phyloP scores from a whole-genome alignment of 257 asterid species.

The Orobanche coerulescens region DNA sequence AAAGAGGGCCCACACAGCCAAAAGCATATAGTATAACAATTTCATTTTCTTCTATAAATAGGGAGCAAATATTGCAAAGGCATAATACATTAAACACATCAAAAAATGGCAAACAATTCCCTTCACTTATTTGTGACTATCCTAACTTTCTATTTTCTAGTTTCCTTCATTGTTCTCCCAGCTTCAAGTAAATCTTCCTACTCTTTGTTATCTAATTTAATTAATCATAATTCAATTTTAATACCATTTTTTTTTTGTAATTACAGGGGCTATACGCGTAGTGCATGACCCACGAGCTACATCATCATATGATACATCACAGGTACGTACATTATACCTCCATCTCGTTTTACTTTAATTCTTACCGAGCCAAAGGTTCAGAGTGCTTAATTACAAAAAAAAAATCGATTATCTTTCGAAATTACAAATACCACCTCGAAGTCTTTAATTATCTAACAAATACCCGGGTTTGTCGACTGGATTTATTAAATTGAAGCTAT shows the following conservation, averaged over 20 bases:
- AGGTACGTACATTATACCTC: constrained; percentile 16
- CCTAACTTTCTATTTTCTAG: constrained; percentile 20
- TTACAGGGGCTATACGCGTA: constrained; percentile 16
- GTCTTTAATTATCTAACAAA: too few relatives aligned
- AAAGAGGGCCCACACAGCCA: too few relatives aligned
- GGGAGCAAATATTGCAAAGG: constrained; percentile 12
- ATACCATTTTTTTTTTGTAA: background rate
- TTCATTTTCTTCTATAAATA: constrained; percentile 35
- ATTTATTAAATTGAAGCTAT: too few relatives aligned
- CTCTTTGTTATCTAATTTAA: background rate
- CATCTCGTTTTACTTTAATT: background rate
- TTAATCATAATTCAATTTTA: background rate
- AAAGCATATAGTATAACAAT: too few relatives aligned
- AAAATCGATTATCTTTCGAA: too few relatives aligned
- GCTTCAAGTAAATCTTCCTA: constrained; percentile 18
- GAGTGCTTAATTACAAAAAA: too few relatives aligned
- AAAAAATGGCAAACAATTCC: constrained; percentile 25
- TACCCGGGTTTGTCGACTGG: too few relatives aligned
- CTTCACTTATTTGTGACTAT: constrained; percentile 23
- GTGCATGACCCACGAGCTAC: constrained; percentile 22
- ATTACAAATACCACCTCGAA: too few relatives aligned
- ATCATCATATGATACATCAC: constrained; percentile 7
- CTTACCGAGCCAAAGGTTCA: too few relatives aligned
- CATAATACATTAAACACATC: constrained; percentile 15
- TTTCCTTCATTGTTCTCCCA: constrained; percentile 19